Conservation (phyloP, 768 basidiomycete genomes). For the Glaciozyma martinii region DNA sequence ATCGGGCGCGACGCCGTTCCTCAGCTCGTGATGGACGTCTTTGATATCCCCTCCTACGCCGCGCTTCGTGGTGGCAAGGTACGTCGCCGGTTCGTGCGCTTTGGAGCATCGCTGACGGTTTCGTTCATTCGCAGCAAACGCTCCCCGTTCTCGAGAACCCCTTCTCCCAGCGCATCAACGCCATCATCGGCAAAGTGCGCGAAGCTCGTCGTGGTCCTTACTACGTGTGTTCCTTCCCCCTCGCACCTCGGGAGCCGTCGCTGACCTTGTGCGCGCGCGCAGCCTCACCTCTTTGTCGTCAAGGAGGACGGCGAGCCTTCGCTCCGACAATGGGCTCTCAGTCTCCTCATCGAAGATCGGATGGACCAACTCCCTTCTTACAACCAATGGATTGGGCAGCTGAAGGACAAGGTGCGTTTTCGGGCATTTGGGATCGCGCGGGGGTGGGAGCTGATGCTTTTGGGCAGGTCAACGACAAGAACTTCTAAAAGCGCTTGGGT, state of each 20-base stretch:
- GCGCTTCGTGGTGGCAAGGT: constrained; percentile 85
- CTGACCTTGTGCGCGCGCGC: not conserved
- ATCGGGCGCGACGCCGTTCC: constrained; percentile 98
- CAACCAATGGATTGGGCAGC: constrained; percentile 59
- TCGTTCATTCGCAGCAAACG: constrained; percentile 53
- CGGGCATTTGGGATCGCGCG: no score
- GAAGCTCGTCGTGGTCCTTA: constrained; percentile 90
- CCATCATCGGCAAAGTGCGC: constrained; percentile 84
- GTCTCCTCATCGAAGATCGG: constrained; percentile 87
- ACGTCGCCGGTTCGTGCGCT: not conserved
- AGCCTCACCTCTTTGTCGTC: constrained; percentile 84
- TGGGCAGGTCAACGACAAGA: no score
- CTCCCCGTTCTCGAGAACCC: constrained; percentile 83
- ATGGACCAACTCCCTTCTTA: constrained; percentile 92
- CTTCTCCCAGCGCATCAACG: constrained; percentile 92
- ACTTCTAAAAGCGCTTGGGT: no score
- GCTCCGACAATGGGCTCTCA: constrained; percentile 88
- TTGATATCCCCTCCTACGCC: constrained; percentile 78
- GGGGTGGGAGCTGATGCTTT: no score
- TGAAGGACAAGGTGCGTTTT: constrained; percentile 25
- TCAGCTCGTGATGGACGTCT: constrained; percentile 85
- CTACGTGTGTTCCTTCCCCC: constrained; percentile 40
- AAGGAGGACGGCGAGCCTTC: constrained; percentile 98
- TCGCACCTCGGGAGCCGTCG: not conserved
- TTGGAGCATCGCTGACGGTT: not conserved